A percentile compares a stretch with the other conserved stretches of the same genome.
Evolutionary conservation across 306 rosid species (phyloP).

Genomic region (Hippophae gyantsensis): DNA sequence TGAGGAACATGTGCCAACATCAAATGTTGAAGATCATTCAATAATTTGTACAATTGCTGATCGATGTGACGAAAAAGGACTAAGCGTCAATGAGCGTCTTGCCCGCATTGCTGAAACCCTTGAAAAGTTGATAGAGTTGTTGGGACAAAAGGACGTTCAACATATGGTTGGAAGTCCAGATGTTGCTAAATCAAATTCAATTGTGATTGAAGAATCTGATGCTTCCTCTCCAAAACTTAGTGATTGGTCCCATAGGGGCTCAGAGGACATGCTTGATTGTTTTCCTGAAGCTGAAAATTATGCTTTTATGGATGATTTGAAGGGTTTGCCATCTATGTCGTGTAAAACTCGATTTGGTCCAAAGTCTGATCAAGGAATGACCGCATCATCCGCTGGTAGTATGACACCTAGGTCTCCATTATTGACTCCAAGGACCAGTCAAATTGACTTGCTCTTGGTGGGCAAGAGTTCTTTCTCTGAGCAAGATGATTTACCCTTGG

Average conservation of each 20-base stretch:
- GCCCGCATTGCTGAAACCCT: constrained; percentile 72
- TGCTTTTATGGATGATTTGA: constrained; percentile 76
- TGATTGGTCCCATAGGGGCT: constrained; percentile 94
- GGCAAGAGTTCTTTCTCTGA: constrained; percentile 93
- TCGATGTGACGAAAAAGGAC: constrained; percentile 88
- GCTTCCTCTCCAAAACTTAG: constrained; percentile 80
- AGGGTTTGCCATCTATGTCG: constrained; percentile 84
- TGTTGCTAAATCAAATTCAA: constrained; percentile 85
- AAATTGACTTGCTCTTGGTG: constrained; percentile 77
- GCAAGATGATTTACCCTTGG: constrained; percentile 94
- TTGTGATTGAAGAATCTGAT: constrained; percentile 92
- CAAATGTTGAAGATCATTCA: constrained; percentile 88
- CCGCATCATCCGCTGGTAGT: constrained; percentile 97
- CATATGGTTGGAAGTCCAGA: constrained; percentile 85
- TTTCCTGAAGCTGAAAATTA: constrained; percentile 85
- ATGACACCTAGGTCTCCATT: constrained; percentile 98
- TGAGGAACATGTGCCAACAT: constrained; percentile 93
- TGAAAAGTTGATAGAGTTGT: constrained; percentile 74
- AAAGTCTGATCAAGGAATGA: constrained; percentile 98
- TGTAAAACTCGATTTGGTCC: constrained; percentile 98
- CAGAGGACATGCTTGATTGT: constrained; percentile 96
- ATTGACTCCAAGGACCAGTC: constrained; percentile 93
- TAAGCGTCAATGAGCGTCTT: constrained; percentile 88
- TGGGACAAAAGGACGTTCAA: constrained; percentile 68
- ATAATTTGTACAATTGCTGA: constrained; percentile 91